Percentiles rank a stretch among this genome's conserved stretches.
Evolutionary conservation across 2,329 filamentous ascomycete species (phyloP).

Genomic region (Botrytis medusae): DNA sequence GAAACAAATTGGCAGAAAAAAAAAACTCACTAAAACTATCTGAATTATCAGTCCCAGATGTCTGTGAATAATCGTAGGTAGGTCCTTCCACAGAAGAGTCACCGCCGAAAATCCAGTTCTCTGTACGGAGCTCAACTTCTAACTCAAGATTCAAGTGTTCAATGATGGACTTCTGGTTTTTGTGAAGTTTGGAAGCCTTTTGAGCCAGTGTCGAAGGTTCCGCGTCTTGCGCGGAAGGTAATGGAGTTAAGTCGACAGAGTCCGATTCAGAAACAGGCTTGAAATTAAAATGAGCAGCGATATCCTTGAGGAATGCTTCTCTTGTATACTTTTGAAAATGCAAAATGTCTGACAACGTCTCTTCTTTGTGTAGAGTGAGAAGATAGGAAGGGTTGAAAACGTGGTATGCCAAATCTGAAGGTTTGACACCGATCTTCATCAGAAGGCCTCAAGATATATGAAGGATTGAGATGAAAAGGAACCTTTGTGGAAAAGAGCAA

Average conservation of each 20-base stretch:
- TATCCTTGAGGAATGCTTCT: neutral
- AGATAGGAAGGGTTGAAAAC: neutral
- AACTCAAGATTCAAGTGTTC: neutral
- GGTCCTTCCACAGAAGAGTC: neutral
- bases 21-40: neutral
- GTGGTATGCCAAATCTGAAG: slow-evolving; percentile 6
- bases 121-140: neutral
- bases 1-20: neutral
- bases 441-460: neutral
- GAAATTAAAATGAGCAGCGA: neutral
- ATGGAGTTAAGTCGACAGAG: neutral
- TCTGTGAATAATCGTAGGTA: neutral
- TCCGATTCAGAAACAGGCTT: neutral
- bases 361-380: neutral
- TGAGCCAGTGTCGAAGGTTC: neutral
- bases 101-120: neutral
- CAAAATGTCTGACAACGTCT: neutral
- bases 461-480: neutral
- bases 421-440: slow-evolving; percentile 5
- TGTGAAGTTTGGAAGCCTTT: neutral
- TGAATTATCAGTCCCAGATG: neutral
- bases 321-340: neutral
- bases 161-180: neutral
- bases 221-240: neutral
- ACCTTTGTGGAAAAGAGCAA: neutral